Percentiles rank a stretch among this genome's conserved stretches.
phyloP scores from a whole-genome alignment of 2,329 filamentous ascomycete species.

The Colletotrichum salicis region DNA sequence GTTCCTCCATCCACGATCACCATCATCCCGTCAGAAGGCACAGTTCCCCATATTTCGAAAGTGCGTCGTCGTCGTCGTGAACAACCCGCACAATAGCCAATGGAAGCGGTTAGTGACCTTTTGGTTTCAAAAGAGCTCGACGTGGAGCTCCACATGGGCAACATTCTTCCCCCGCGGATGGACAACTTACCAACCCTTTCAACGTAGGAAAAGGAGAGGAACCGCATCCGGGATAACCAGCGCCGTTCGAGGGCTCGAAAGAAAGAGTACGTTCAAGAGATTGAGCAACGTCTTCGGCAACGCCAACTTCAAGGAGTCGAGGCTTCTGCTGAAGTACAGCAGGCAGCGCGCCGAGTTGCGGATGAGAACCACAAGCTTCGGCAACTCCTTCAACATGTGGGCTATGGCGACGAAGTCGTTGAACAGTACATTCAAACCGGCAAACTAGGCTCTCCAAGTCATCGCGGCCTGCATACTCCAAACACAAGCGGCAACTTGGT shows the following conservation, averaged over 20 bases:
- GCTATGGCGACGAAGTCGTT: constrained; percentile 67
- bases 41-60: background rate
- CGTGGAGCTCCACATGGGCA: background rate
- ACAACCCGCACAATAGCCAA: constrained; percentile 13
- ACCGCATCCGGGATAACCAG: constrained; percentile 80
- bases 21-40: background rate
- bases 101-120: constrained; percentile 31
- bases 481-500: background rate
- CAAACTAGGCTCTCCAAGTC: background rate
- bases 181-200: constrained; percentile 26
- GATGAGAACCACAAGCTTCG: constrained; percentile 76
- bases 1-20: background rate
- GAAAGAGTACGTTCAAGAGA: constrained; percentile 77
- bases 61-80: background rate
- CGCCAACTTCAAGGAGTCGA: constrained; percentile 75
- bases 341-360: constrained; percentile 73
- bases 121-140: background rate
- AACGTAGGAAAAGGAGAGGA: constrained; percentile 31
- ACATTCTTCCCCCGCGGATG: background rate
- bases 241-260: constrained; percentile 78
- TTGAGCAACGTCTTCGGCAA: constrained; percentile 71
- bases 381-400: constrained; percentile 65
- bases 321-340: constrained; percentile 77
- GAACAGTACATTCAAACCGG: constrained; percentile 50
- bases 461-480: background rate